These are phyloP conservation scores for Apiotrichum siamense DNA, from an alignment of 1,284 basidiomycete genomes.

Conservation along the genomic window DNA sequence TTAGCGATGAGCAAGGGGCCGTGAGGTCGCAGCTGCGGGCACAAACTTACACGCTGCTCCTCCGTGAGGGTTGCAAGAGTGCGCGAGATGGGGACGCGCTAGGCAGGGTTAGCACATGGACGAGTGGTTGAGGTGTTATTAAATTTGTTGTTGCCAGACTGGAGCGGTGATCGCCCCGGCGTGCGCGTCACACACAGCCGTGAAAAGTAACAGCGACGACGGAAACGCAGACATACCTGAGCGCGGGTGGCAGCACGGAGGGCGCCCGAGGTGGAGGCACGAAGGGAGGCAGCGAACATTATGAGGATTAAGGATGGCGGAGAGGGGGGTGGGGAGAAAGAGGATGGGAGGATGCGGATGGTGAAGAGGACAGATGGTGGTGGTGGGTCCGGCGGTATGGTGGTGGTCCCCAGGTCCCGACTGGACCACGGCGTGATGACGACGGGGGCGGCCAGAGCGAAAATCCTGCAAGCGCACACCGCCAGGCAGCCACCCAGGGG, in stretches of 20 bases:
- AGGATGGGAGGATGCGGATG: constrained; percentile 2
- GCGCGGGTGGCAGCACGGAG: constrained; percentile 22
- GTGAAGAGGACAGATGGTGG: neutral
- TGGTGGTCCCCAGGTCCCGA: too few species aligned
- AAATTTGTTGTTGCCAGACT: constrained; percentile 12
- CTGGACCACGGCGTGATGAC: too few species aligned
- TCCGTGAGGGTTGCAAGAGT: constrained; percentile 40
- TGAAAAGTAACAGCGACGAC: neutral
- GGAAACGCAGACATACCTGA: constrained; percentile 8
- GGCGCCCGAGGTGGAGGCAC: constrained; percentile 26
- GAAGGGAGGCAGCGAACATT: constrained; percentile 29
- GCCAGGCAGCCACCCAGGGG: too few species aligned
- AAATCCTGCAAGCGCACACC: too few species aligned
- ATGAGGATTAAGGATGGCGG: constrained; percentile 33
- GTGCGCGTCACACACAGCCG: too few species aligned
- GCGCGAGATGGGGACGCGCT: constrained; percentile 32
- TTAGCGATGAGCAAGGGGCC: neutral
- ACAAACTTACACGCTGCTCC: constrained; percentile 39
- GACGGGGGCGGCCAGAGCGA: too few species aligned
- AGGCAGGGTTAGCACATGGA: neutral
- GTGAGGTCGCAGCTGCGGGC: neutral
- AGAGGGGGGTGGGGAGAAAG: constrained; percentile 3
- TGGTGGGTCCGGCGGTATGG: neutral
- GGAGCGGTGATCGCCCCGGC: too few species aligned
- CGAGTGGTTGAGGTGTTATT: neutral